A percentile compares a stretch with the other conserved stretches of the same genome.
Conservation (phyloP, 192 early-diverging fungal species). For the Geosiphon pyriformis region DNA sequence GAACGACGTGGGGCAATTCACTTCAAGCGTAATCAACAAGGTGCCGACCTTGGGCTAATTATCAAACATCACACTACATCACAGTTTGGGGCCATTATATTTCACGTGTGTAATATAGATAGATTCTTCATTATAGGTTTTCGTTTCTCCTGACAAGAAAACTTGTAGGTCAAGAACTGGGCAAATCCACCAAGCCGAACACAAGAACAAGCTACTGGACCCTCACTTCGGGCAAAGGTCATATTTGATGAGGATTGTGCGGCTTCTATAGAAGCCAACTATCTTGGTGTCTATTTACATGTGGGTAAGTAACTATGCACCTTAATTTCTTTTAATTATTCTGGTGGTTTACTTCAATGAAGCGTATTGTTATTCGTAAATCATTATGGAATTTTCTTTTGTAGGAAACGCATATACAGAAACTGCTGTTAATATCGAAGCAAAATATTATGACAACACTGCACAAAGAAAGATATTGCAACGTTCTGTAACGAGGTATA, state of each 20-base stretch:
- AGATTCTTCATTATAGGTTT: not conserved
- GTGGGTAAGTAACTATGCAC: not conserved
- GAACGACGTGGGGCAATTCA: not conserved
- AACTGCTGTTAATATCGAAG: not conserved
- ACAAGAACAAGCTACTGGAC: not conserved
- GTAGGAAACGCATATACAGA: no score
- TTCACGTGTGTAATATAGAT: not conserved
- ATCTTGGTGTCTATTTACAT: slow-evolving; percentile 2
- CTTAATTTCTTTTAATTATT: not conserved
- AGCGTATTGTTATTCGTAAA: not conserved
- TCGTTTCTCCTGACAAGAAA: not conserved
- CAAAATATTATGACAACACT: not conserved
- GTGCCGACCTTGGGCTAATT: not conserved
- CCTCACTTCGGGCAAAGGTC: not conserved
- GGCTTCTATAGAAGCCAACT: not conserved
- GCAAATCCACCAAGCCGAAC: slow-evolving; percentile 3
- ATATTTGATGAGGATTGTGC: slow-evolving; percentile 6
- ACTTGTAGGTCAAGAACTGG: slow-evolving; percentile 1
- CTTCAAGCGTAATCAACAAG: slow-evolving; percentile 4
- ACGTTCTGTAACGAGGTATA: not conserved
- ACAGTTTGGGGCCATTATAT: not conserved
- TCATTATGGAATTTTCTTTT: not conserved
- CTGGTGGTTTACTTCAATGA: not conserved
- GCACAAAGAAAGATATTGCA: not conserved
- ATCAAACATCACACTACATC: not conserved